Evolutionary conservation across 2,329 filamentous ascomycete genomes (phyloP), one percentile per base, ranked within the genome.

Genomic region (Sphaerostilbella broomeana): DNA sequence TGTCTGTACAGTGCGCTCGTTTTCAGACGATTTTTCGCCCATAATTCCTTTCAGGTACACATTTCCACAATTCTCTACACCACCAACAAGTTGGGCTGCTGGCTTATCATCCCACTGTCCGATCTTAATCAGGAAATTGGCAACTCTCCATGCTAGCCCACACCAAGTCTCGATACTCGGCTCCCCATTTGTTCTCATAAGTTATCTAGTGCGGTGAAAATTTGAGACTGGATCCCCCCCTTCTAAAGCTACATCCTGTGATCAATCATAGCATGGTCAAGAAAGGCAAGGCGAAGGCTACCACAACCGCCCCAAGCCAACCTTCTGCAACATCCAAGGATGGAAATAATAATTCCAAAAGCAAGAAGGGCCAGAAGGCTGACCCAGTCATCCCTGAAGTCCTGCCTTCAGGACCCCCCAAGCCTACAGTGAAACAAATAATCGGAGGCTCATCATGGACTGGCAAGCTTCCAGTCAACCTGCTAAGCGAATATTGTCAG

Each of bases 391-490:
- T 41, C 40, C 50, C 51, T 47, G 63, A 58, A 38, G 57, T 56
- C 45, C 59, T 56, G 11, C 50, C 61, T 3, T 47, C 56, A 2
- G 70, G 63, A 0, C 72, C 72, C 4, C 73, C 73, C 0, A 77
- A 79, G 51, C 78, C 76, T 11, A 80, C 79, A 2, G 73, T 75
- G 30, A 82, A 83, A 61, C 86, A 94, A 51, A 69, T 98, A 49
- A 94, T 98, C 55, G 92, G 88, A 28, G 92, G 92, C 34, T 79
- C 87, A 43, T 95, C 88, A 51, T 98, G 92, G 92, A 98, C 92
- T 0, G 92, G 92, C 27, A 98, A 98, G 61, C 69, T 98, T 21
- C 92, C 92, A 1, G 85, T 95, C 48, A 95, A 94, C 58, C 73
- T 97, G 53, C 76, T 97, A 47, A 86, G 85, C 24, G 92, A 97